Conservation (phyloP, 148 eudicot species). For the Cornus suecica region DNA sequence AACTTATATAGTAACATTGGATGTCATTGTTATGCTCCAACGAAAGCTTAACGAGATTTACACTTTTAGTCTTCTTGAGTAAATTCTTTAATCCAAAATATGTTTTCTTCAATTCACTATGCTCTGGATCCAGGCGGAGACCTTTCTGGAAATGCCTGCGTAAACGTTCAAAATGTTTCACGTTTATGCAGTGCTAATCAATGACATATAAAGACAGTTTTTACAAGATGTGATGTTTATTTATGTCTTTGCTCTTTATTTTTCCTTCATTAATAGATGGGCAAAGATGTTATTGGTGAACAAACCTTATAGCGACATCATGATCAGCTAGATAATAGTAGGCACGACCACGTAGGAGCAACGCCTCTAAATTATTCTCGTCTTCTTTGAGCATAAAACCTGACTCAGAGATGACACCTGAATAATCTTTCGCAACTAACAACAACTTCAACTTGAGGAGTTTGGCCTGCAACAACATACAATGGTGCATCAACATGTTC, state of each 20-base stretch:
- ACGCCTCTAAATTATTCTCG: conserved; percentile 76
- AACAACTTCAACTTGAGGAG: conserved; percentile 65
- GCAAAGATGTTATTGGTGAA: conserved; percentile 5
- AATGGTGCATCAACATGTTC: conserved; percentile 6
- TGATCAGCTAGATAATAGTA: conserved; percentile 96
- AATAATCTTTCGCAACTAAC: conserved; percentile 74
- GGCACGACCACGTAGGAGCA: conserved; percentile 83
- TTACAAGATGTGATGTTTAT: background rate
- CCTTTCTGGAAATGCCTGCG: conserved; percentile 95
- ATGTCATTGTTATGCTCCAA: background rate
- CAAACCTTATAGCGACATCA: conserved; percentile 82
- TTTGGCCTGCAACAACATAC: conserved; percentile 58
- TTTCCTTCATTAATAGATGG: background rate
- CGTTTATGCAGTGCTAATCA: background rate
- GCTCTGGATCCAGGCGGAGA: conserved; percentile 92
- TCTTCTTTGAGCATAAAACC: conserved; percentile 87
- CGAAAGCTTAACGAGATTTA: conserved; percentile 24
- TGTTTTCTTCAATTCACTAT: conserved; percentile 84
- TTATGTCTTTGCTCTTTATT: background rate
- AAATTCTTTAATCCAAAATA: conserved; percentile 87
- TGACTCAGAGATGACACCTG: conserved; percentile 66
- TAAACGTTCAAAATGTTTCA: conserved; percentile 12
- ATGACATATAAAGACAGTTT: background rate
- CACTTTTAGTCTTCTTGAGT: conserved; percentile 88
- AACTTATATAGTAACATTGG: background rate